Evolutionary conservation across 495 filamentous ascomycete genomes (phyloP), one percentile per base, ranked within the genome.

Genomic region (Xylaria flabelliformis): DNA sequence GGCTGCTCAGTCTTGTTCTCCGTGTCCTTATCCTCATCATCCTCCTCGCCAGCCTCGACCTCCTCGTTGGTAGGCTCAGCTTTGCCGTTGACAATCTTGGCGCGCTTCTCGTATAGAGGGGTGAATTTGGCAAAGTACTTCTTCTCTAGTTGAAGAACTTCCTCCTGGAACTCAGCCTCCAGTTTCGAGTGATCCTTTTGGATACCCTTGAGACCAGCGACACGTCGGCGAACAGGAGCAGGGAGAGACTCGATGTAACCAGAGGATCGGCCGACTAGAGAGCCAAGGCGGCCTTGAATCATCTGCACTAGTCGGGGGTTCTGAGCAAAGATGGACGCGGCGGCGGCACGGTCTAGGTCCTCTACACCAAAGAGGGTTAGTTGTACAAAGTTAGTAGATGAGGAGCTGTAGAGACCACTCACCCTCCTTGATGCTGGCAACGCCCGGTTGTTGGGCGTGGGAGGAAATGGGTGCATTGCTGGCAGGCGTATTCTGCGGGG

Each of bases 51-150:
- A 64, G 93, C 91, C 82, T 93, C 86, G 66, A 99, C 84, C 82
- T 98, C 94, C 39, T 88, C 88, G 48, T 95, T 92, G 61, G 90
- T 95, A 39, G 97, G 97, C 84, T 99, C 97, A 17, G 85, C 80
- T 72, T 82, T 84, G 76, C 97, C 97, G 83, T 98, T 98, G 78
- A 99, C 88, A 77, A 99, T 98, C 72, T 91, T 88, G 61, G 96
- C 88, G 79, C 97, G 95, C 87, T 95, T 93, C 88, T 98, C 85
- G 83, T 99, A 99, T 46, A 99, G 90, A 65, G 97, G 97, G 39
- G 94, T 97, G 84, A 97, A 99, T 84, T 98, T 98, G 80, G 92
- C 92, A 74, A 99, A 98, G 83, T 96, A 99, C 83, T 97, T 97
- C 89, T 99, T 99, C 87, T 99, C 97, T 26, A 99, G 89, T 80